These are phyloP conservation scores for Sicyos baderoa DNA, from an alignment of 306 rosid genomes.

Conservation along the genomic window DNA sequence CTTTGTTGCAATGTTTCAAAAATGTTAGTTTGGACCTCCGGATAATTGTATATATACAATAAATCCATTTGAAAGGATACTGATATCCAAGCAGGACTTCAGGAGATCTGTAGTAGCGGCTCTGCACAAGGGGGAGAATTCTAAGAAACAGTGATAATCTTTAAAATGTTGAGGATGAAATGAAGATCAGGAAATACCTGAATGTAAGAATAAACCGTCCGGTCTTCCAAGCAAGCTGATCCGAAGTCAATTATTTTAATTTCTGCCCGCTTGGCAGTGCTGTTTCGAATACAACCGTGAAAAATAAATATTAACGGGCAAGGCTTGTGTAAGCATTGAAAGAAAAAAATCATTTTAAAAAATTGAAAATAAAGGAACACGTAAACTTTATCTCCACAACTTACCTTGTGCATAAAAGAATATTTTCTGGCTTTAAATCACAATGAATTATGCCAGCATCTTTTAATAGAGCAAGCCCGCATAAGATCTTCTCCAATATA, in stretches of 20 bases:
- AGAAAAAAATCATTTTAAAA: not conserved
- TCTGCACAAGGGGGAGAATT: conserved; percentile 46
- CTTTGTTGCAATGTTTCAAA: not conserved
- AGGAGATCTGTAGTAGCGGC: conserved; percentile 96
- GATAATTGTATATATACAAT: not conserved
- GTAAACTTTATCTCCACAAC: conserved; percentile 25
- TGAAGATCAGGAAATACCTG: conserved; percentile 48
- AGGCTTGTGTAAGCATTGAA: not conserved
- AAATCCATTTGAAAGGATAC: conserved; percentile 61
- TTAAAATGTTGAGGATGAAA: conserved; percentile 18
- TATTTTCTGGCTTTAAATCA: conserved; percentile 99
- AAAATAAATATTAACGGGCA: not conserved
- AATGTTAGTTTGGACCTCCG: not conserved
- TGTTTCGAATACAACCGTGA: conserved; percentile 29
- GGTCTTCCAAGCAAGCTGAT: conserved; percentile 98
- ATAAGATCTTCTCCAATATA: conserved; percentile 53
- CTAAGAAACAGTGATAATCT: conserved; percentile 21
- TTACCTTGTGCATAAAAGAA: conserved; percentile 82
- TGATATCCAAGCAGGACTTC: conserved; percentile 99
- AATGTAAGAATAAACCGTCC: conserved; percentile 97
- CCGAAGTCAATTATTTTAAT: conserved; percentile 95
- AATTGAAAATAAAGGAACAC: not conserved
- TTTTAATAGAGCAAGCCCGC: conserved; percentile 76
- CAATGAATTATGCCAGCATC: conserved; percentile 98
- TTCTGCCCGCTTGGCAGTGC: conserved; percentile 77